Evolutionary conservation across 2,329 filamentous ascomycete species (phyloP), one percentile per base, ranked within the genome.

Genomic region (Monilinia vaccinii-corymbosi): DNA sequence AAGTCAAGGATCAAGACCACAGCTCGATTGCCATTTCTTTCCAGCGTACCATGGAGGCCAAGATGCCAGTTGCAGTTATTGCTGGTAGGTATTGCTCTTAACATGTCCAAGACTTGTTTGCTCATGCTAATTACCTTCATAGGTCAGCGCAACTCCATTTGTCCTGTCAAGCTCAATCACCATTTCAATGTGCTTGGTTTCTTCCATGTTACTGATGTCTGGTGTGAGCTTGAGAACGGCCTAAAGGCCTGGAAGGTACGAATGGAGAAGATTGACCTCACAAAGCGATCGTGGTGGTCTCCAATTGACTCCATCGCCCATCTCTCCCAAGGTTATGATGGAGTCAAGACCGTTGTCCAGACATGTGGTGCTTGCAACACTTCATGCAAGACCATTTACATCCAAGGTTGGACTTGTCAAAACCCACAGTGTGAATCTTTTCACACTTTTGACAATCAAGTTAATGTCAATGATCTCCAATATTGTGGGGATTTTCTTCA

Each of bases 141-240:
- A 78, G 84, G 86, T 18, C 71, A 78, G 57, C 50, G 36, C 13
- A 81, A 84, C 63, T 69, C 70, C 4, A 69, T 77, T 25, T 75
- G 79, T 21, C 75, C 77, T 0, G 77, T 76, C 1, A 73, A 76
- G 31, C 74, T 85, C 9, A 79, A 81, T 0, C 77, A 85, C 60
- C 74, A 78, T 0, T 91, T 85, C 66, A 84, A 80, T 59, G 82
- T 90, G 0, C 75, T 91, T 46, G 86, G 78, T n/a, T 84, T 79
- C 70, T 91, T 89, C 69, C 81, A 84, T 52, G 75, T 88, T 14
- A 87, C 85, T 0, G 75, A 86, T 52, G 75, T 90, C 0, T 92
- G 88, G 88, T 76, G 73, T 13, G 88, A 92, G 66, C 79, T 77
- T 61, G 74, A 74, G 5, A 63, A 73, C 0, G 40, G 60, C 0